These are phyloP conservation scores for Brassica cretica DNA, from an alignment of 345 rosid species.

Conservation along the genomic window DNA sequence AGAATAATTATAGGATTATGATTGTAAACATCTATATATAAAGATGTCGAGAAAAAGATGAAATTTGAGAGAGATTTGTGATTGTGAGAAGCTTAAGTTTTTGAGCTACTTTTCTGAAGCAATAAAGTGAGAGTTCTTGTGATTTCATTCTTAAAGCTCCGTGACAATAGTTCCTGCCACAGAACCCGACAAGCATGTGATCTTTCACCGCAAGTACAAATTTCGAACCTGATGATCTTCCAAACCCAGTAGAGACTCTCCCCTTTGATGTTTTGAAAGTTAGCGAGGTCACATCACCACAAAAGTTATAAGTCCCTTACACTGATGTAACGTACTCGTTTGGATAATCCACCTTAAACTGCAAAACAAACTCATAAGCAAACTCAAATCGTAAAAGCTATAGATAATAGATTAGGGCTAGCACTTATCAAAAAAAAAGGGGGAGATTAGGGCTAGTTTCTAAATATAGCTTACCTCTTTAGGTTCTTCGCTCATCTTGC, in stretches of 20 bases:
- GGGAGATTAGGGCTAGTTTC: background rate
- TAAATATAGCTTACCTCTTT: background rate
- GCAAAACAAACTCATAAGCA: background rate
- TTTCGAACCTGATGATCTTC: background rate
- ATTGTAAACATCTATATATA: no score
- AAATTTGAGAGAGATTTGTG: no score
- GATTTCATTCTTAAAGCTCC: no score
- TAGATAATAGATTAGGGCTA: background rate
- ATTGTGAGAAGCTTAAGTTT: no score
- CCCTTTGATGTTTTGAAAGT: constrained; percentile 10
- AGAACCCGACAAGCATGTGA: constrained; percentile 2
- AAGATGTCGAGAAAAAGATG: no score
- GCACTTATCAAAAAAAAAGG: no score
- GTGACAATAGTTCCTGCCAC: background rate
- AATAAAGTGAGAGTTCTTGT: no score
- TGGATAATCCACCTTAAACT: constrained; percentile 26
- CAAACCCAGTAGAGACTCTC: background rate
- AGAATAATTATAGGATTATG: no score
- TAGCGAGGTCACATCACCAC: background rate
- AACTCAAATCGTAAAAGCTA: background rate
- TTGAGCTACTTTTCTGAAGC: no score
- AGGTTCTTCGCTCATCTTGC: background rate
- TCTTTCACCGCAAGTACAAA: background rate
- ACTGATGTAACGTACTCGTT: constrained; percentile 12
- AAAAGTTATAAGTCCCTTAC: constrained; percentile 11